phyloP scores from a whole-genome alignment of 1,284 basidiomycete genomes.

The Ceratobasidium sp. region DNA sequence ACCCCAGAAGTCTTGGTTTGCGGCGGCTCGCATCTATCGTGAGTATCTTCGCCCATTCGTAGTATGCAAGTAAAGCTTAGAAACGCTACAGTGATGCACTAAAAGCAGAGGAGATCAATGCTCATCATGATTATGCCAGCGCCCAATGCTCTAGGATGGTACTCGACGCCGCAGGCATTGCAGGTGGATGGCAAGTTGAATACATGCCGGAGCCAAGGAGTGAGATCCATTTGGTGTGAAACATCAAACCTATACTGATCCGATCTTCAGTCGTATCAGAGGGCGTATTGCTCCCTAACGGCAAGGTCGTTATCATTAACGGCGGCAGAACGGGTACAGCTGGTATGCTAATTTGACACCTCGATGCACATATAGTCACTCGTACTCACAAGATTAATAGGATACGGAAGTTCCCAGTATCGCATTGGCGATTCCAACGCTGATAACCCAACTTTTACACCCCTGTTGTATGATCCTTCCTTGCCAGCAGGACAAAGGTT shows the following conservation, averaged over 20 bases:
- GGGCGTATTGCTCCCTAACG: conserved; percentile 11
- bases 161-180: conserved; percentile 11
- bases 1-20: conserved; percentile 13
- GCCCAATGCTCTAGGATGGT: conserved; percentile 20
- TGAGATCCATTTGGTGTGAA: neutral
- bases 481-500: conserved; percentile 9
- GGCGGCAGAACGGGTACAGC: conserved; percentile 20
- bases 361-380: neutral
- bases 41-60: neutral
- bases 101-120: neutral
- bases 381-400: neutral
- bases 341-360: neutral
- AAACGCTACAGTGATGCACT: neutral
- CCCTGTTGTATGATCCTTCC: conserved; percentile 14
- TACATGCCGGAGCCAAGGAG: conserved; percentile 25
- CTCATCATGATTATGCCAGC: conserved; percentile 24
- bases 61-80: neutral
- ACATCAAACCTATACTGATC: neutral
- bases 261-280: conserved; percentile 6
- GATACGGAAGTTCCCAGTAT: conserved; percentile 3
- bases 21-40: conserved; percentile 20
- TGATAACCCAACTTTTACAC: conserved; percentile 13
- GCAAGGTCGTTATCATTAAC: conserved; percentile 17
- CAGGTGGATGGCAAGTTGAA: conserved; percentile 8
- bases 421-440: conserved; percentile 22